Conservation (phyloP, 2,329 filamentous ascomycete genomes). For the Nigrospora osmanthi region DNA sequence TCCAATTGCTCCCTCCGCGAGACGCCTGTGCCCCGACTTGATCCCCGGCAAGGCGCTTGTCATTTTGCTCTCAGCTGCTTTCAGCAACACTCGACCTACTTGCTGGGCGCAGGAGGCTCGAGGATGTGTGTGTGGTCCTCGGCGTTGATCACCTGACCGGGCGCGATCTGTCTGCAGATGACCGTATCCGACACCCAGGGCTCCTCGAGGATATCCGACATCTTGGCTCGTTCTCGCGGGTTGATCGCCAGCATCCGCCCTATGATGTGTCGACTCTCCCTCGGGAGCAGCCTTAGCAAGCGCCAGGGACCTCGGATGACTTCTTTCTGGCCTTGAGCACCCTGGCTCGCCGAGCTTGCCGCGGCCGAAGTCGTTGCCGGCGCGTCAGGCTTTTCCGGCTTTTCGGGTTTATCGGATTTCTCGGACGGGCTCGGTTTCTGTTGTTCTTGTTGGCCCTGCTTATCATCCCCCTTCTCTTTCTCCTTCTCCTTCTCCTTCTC, state of each 20-base stretch:
- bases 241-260: slow-evolving; percentile 88
- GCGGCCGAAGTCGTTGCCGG: slow-evolving; percentile 15
- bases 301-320: slow-evolving; percentile 91
- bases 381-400: slow-evolving; percentile 6
- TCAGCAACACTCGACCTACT: slow-evolving; percentile 9
- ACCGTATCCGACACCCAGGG: slow-evolving; percentile 81
- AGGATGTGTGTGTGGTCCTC: slow-evolving; percentile 78
- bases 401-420: neutral
- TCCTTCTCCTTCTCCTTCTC: slow-evolving; percentile 17
- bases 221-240: slow-evolving; percentile 71
- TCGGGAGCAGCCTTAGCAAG: slow-evolving; percentile 75
- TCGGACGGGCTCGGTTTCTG: neutral
- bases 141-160: slow-evolving; percentile 62
- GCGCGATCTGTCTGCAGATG: slow-evolving; percentile 72
- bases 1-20: neutral
- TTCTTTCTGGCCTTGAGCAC: slow-evolving; percentile 45
- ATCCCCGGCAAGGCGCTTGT: neutral
- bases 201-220: slow-evolving; percentile 81
- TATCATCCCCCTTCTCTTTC: slow-evolving; percentile 15
- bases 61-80: neutral
- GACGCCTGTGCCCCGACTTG: neutral
- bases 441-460: slow-evolving; percentile 9
- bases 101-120: slow-evolving; percentile 55
- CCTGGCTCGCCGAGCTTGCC: slow-evolving; percentile 16
- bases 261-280: slow-evolving; percentile 85